Percentiles rank a stretch among this genome's conserved stretches.
phyloP scores from a whole-genome alignment of 768 basidiomycete species.

The Mycena kentingensis region DNA sequence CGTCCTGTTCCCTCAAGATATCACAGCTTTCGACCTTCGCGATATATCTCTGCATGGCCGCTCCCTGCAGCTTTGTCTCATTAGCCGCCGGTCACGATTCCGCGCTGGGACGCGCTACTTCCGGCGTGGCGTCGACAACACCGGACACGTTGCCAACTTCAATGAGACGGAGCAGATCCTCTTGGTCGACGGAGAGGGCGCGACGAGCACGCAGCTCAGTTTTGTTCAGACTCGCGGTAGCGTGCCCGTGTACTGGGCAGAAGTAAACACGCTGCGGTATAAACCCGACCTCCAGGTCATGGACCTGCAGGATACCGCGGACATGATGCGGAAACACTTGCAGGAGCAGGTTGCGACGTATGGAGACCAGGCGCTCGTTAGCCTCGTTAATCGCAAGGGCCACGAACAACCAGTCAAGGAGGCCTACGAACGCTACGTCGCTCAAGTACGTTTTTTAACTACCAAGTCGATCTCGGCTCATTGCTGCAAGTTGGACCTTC shows the following conservation, averaged over 20 bases:
- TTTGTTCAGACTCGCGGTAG: conserved; percentile 95
- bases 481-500: conserved; percentile 63
- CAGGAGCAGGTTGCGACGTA: conserved; percentile 72
- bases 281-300: conserved; percentile 96
- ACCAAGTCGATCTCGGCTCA: too few relatives aligned
- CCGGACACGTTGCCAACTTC: conserved; percentile 94
- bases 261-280: conserved; percentile 92
- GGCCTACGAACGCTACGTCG: conserved; percentile 80
- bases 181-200: conserved; percentile 63
- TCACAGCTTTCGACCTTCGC: conserved; percentile 82
- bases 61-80: conserved; percentile 80
- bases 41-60: conserved; percentile 73
- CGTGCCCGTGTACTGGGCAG: conserved; percentile 94
- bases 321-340: conserved; percentile 74
- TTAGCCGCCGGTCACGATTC: conserved; percentile 91
- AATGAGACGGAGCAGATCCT: conserved; percentile 97
- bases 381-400: conserved; percentile 92
- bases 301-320: conserved; percentile 80
- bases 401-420: conserved; percentile 94
- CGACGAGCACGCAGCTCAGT: conserved; percentile 65
- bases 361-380: conserved; percentile 79
- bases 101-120: conserved; percentile 98
- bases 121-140: conserved; percentile 85
- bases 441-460: conserved; percentile 51
- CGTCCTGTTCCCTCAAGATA: conserved; percentile 9